A percentile compares a stretch with the other conserved stretches of the same genome.
phyloP scores from a whole-genome alignment of 2,329 filamentous ascomycete genomes.

The Macroventuria anomochaeta region DNA sequence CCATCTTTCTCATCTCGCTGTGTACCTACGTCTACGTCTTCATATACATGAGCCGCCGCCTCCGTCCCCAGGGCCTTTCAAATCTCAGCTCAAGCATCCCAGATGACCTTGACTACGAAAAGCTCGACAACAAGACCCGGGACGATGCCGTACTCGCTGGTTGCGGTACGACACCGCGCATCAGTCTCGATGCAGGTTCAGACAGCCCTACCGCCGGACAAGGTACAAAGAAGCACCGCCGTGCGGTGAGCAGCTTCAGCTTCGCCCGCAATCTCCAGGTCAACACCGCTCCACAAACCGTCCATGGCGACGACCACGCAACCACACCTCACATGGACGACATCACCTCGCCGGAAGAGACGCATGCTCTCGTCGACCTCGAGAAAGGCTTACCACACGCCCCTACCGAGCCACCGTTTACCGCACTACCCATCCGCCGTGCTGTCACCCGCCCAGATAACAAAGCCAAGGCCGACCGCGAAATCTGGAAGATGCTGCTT shows the following conservation, averaged over 20 bases:
- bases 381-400: neutral
- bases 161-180: constrained; percentile 6
- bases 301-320: neutral
- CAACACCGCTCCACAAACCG: neutral
- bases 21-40: constrained; percentile 55
- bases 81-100: constrained; percentile 10
- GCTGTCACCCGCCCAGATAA: neutral
- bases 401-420: neutral
- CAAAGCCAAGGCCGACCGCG: constrained; percentile 19
- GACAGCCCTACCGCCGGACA: neutral
- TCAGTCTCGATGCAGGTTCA: neutral
- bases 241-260: constrained; percentile 11
- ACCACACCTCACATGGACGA: neutral
- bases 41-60: constrained; percentile 37
- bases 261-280: constrained; percentile 1
- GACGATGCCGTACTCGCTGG: constrained; percentile 15
- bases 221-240: neutral
- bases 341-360: neutral
- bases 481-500: constrained; percentile 38
- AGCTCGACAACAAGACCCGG: neutral
- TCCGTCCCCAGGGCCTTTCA: constrained; percentile 15
- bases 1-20: constrained; percentile 52
- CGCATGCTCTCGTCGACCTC: neutral
- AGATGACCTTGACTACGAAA: neutral
- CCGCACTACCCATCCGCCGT: neutral